These are phyloP conservation scores for Pestalotiopsis sp. DNA, from an alignment of 2,329 filamentous ascomycete genomes.

Conservation along the genomic window DNA sequence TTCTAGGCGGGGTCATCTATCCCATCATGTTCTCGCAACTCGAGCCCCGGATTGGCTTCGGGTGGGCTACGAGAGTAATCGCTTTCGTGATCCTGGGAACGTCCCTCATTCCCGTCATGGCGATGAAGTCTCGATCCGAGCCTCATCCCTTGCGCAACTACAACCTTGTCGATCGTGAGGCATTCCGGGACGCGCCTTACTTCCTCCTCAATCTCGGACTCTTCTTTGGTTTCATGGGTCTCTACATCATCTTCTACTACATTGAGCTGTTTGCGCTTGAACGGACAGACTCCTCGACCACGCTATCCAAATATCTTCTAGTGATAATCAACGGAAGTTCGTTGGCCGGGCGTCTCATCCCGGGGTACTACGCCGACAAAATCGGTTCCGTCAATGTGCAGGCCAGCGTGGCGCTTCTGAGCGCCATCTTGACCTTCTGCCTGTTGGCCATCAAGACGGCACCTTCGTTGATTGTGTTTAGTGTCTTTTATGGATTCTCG, in stretches of 20 bases:
- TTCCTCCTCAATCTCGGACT: conserved; percentile 25
- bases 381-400: conserved; percentile 34
- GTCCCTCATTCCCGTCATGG: conserved; percentile 25
- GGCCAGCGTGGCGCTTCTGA: conserved; percentile 26
- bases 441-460: conserved; percentile 31
- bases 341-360: conserved; percentile 39
- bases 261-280: conserved; percentile 24
- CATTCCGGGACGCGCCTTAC: conserved; percentile 32
- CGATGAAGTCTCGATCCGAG: conserved; percentile 29
- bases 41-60: conserved; percentile 47
- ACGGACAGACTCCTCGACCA: conserved; percentile 12
- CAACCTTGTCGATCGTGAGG: conserved; percentile 28
- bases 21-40: conserved; percentile 44
- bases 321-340: conserved; percentile 39
- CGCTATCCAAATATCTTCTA: conserved; percentile 31
- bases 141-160: conserved; percentile 23
- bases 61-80: conserved; percentile 50
- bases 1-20: conserved; percentile 39
- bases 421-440: conserved; percentile 30
- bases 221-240: conserved; percentile 35
- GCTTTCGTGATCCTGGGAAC: conserved; percentile 40
- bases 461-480: conserved; percentile 31
- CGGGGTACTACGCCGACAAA: conserved; percentile 36
- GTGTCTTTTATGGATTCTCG: conserved; percentile 37
- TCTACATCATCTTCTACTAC: conserved; percentile 41